These are phyloP conservation scores for Carex parvula DNA, from an alignment of 176 grass and related monocot species.

Conservation along the genomic window DNA sequence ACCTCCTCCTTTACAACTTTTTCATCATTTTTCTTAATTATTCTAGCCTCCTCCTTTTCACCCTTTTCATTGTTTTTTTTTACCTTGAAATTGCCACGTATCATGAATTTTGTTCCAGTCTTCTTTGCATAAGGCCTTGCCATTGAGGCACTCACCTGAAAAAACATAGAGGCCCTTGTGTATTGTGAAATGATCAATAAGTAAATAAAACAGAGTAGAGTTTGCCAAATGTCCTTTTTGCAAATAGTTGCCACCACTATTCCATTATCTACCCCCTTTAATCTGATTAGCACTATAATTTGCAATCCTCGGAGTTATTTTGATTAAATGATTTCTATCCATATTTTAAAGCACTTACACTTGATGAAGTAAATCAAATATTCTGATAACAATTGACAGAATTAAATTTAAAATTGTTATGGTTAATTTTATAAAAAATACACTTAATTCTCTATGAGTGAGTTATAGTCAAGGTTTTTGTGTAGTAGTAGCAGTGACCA, in stretches of 20 bases:
- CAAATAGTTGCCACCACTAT: neutral
- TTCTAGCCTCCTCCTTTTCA: neutral
- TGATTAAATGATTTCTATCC: neutral
- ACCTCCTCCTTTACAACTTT: neutral
- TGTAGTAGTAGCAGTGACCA: neutral
- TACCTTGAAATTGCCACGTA: conserved; percentile 11
- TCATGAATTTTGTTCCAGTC: neutral
- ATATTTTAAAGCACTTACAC: neutral
- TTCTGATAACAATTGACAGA: neutral
- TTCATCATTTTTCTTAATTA: neutral
- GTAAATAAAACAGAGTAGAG: neutral
- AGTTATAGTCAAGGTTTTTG: neutral
- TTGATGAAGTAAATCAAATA: neutral
- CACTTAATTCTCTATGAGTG: neutral
- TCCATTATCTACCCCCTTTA: too few species aligned
- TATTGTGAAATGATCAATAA: neutral
- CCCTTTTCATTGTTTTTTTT: neutral
- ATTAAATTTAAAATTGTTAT: neutral
- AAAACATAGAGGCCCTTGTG: neutral
- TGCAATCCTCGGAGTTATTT: neutral
- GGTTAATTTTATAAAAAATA: neutral
- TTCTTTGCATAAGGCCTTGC: conserved; percentile 5
- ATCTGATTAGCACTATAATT: neutral
- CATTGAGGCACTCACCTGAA: conserved; percentile 19
- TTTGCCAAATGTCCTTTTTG: neutral